Conservation (phyloP, 495 filamentous ascomycete genomes). For the Penicillium turbatum region DNA sequence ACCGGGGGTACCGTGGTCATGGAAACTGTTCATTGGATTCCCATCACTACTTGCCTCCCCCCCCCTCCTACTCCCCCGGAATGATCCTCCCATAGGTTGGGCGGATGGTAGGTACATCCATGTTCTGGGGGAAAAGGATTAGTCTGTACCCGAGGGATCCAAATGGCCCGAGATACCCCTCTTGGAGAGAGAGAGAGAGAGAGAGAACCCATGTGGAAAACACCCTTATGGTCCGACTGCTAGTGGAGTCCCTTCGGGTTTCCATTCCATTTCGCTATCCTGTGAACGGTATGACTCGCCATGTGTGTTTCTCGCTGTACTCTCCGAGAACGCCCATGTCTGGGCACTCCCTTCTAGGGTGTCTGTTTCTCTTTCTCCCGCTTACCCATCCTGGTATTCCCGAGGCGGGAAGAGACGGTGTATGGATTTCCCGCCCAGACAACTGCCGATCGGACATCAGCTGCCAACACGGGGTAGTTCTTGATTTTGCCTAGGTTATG, state of each 20-base stretch:
- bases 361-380: constrained; percentile 4
- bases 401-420: constrained; percentile 15
- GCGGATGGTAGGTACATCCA: constrained; percentile 1
- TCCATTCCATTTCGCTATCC: not conserved
- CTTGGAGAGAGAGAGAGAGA: not conserved
- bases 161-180: constrained; percentile 10
- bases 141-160: constrained; percentile 7
- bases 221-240: constrained; percentile 2
- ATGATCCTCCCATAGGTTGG: constrained; percentile 3
- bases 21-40: not conserved
- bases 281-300: not conserved
- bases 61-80: not conserved
- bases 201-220: constrained; percentile 2
- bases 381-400: constrained; percentile 27
- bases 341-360: not conserved
- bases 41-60: not conserved
- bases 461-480: constrained; percentile 1
- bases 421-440: constrained; percentile 5
- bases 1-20: not conserved
- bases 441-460: constrained; percentile 25
- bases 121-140: not conserved
- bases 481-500: not conserved
- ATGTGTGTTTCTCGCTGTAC: constrained; percentile 7
- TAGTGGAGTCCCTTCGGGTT: not conserved
- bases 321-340: constrained; percentile 14